phyloP scores from a whole-genome alignment of 1,284 basidiomycete species.

The Pholiota adiposa region DNA sequence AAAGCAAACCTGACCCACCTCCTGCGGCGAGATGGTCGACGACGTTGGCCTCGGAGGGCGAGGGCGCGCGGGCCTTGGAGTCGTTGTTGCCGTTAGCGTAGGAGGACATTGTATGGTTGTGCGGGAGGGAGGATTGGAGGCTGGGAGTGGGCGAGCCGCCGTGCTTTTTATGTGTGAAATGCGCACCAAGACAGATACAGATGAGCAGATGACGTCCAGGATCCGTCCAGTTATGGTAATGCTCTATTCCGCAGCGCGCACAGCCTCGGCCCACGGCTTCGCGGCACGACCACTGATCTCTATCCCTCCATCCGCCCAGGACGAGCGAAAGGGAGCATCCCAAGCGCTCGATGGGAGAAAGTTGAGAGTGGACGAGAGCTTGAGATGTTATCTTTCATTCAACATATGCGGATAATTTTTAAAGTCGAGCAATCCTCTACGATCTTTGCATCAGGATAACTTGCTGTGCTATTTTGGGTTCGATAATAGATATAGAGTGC shows the following conservation, averaged over 20 bases:
- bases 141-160: neutral
- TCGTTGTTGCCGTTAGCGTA: slow-evolving; percentile 43
- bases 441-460: neutral
- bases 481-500: neutral
- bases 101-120: slow-evolving; percentile 6
- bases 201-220: neutral
- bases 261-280: slow-evolving; percentile 5
- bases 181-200: neutral
- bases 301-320: too few species aligned
- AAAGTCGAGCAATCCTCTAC: too few species aligned
- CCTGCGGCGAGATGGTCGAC: slow-evolving; percentile 76
- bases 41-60: slow-evolving; percentile 61
- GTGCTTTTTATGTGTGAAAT: slow-evolving; percentile 3
- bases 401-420: neutral
- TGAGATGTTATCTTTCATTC: too few species aligned
- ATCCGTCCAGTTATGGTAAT: neutral
- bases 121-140: neutral
- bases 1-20: slow-evolving; percentile 58
- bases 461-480: neutral
- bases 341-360: too few species aligned
- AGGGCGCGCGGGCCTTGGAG: slow-evolving; percentile 54
- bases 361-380: too few species aligned
- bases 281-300: neutral
- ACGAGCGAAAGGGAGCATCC: too few species aligned
- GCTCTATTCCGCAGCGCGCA: slow-evolving; percentile 5